A percentile compares a stretch with the other conserved stretches of the same genome.
These are phyloP conservation scores for Solanum hybrid DNA, from an alignment of 305 asterid species.

Conservation along the genomic window DNA sequence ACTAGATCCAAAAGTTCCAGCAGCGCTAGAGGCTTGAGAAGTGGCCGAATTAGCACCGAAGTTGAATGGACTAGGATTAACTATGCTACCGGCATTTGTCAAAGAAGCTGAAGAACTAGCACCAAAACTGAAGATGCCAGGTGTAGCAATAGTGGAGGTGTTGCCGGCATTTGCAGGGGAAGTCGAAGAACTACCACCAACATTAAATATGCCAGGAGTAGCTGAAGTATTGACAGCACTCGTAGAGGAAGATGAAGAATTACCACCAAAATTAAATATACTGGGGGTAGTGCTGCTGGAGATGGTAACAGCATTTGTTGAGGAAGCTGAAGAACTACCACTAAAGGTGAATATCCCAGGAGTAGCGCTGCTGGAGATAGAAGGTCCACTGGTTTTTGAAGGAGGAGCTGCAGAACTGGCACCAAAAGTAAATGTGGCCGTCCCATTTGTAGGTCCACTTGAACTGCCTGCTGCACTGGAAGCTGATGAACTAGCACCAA, in stretches of 20 bases:
- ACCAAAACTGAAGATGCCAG: constrained; percentile 6
- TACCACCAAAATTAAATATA: not conserved
- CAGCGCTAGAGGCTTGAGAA: constrained; percentile 9
- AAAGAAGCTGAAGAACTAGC: constrained; percentile 13
- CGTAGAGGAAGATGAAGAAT: not conserved
- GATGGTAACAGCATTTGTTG: constrained; percentile 19
- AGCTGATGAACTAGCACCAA: constrained; percentile 29
- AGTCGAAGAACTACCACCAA: constrained; percentile 25
- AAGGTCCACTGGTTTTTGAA: constrained; percentile 3
- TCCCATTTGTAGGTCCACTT: constrained; percentile 18
- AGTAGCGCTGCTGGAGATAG: constrained; percentile 3
- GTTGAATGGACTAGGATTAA: not conserved
- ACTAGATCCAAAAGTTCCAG: constrained; percentile 9
- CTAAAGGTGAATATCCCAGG: constrained; percentile 10
- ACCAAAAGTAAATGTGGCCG: constrained; percentile 30
- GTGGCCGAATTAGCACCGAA: constrained; percentile 18
- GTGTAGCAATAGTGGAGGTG: not conserved
- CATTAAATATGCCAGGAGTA: constrained; percentile 23
- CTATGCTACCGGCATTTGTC: not conserved
- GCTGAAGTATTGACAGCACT: not conserved
- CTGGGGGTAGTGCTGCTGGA: constrained; percentile 16
- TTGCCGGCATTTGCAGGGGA: not conserved
- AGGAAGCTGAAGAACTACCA: constrained; percentile 27
- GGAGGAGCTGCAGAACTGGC: constrained; percentile 12
- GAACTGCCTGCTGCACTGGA: constrained; percentile 30